Base-by-base conservation (phyloP, 768 basidiomycete genomes). In the Nidularia sp. region DNA sequence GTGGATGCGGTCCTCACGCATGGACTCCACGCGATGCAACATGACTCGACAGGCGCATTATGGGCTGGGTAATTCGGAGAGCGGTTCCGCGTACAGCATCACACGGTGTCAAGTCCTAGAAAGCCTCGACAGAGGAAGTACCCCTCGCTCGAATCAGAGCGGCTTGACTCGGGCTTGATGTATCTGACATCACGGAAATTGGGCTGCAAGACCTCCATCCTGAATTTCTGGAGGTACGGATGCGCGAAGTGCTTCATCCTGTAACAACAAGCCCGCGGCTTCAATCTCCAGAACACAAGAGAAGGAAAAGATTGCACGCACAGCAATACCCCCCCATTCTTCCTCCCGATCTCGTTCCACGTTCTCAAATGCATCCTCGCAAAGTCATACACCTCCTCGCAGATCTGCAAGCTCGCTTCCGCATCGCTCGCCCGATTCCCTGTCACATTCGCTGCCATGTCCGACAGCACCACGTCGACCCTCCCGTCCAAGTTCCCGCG, bases 201-300 rank as follows among this genome's bases (percentile, higher is more conserved):
- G 0, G 82, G 81, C 18, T 76, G 70, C 1, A 97, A 74, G 4
- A 68, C 63, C n/a, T 75, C 61, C 32, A 70, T 69, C 7, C 84
- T 76, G 64, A 97, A 96, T n/a, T 73, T 62, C 39, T 83, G 72
- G 15, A 88, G 64, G 36, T 81, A 64, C 2, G 92, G 93, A 64
- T 93, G 88, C 13, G 74, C 73, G 58, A 97, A 96, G 67, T 90
- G 84, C 60, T 97, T 97, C 53, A 97, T 73, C 18, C 93, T 97
- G 55, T 2, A 56, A 34, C 50, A 29, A 29, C 39, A 41, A 41
- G 29, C 42, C 22, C 46, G 13, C 39, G 35, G 59, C 45, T 48
- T 18, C 45, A 52, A 52, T 32, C 44, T 13, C 12, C 42, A 45
- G 13, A 50, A 53, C 35, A 47, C 55, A 49, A 57, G 36, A 34